Evolutionary conservation across 2,329 filamentous ascomycete species (phyloP).

Genomic region (Geoglossum cookeanum): DNA sequence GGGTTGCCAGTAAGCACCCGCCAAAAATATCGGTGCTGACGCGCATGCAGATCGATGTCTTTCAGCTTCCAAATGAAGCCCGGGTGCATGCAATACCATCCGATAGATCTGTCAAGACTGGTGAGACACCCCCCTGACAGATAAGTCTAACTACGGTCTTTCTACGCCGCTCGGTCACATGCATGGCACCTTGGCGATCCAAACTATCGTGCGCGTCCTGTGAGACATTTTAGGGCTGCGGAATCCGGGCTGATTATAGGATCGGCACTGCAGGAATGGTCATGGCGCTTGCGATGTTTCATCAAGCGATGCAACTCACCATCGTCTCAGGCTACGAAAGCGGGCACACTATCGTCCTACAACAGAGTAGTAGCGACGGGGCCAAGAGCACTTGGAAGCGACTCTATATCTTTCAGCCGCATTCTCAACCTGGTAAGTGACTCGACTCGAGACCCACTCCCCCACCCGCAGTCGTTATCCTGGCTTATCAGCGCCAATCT

Average conservation of each 20-base stretch:
- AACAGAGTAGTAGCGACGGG: slow-evolving; percentile 19
- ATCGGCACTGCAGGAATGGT: slow-evolving; percentile 48
- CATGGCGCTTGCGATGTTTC: slow-evolving; percentile 54
- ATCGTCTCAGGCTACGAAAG: slow-evolving; percentile 72
- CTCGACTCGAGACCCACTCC: slow-evolving; percentile 18
- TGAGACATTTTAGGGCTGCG: slow-evolving; percentile 23
- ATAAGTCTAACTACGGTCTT: neutral
- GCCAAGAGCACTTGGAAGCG: slow-evolving; percentile 12
- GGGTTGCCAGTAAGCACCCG: neutral
- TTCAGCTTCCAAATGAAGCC: slow-evolving; percentile 54
- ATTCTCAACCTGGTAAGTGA: slow-evolving; percentile 14
- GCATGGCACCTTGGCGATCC: neutral
- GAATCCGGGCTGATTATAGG: slow-evolving; percentile 16
- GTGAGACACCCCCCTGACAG: slow-evolving; percentile 12
- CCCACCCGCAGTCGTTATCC: slow-evolving; percentile 33
- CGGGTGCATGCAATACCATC: slow-evolving; percentile 42
- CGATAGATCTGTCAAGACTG: slow-evolving; percentile 25
- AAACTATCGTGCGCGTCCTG: slow-evolving; percentile 15
- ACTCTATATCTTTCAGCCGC: slow-evolving; percentile 9
- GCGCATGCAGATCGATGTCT: slow-evolving; percentile 50
- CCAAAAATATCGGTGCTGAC: neutral
- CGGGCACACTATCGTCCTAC: slow-evolving; percentile 50
- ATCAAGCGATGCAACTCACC: slow-evolving; percentile 28
- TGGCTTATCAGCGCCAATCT: neutral
- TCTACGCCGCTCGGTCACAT: neutral